These are phyloP conservation scores for Amborella trichopoda DNA, from an alignment of 164 flowering plant species.

Conservation along the genomic window DNA sequence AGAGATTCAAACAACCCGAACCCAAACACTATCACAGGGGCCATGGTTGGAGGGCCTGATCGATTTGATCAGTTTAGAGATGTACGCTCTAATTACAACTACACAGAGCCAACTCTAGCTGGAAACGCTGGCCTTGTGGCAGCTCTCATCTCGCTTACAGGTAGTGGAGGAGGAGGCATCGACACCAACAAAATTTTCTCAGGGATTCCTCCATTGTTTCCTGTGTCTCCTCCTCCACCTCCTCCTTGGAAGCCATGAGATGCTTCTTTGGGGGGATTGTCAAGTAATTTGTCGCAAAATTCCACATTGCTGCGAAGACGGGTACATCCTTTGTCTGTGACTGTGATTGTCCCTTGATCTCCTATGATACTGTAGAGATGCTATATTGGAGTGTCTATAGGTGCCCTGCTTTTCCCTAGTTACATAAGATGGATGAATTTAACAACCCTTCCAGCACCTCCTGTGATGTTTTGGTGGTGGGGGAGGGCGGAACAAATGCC, in stretches of 20 bases:
- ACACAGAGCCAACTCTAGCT: conserved; percentile 71
- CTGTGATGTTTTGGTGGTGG: too few relatives aligned
- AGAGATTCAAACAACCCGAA: conserved; percentile 32
- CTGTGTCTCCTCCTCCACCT: conserved; percentile 47
- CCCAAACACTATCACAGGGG: conserved; percentile 64
- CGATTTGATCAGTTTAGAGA: conserved; percentile 44
- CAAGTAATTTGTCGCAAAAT: too few relatives aligned
- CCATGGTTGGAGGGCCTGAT: conserved; percentile 93
- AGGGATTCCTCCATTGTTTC: conserved; percentile 50
- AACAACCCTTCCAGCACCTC: too few relatives aligned
- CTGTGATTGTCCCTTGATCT: too few relatives aligned
- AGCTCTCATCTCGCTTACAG: conserved; percentile 59
- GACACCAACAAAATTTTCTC: conserved; percentile 51
- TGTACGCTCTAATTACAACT: conserved; percentile 34
- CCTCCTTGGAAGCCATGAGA: conserved; percentile 57
- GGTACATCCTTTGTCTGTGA: too few relatives aligned
- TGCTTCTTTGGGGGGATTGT: too few relatives aligned
- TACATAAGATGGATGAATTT: too few relatives aligned
- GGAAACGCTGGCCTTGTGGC: conserved; percentile 88
- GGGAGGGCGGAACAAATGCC: too few relatives aligned
- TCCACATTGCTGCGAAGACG: too few relatives aligned
- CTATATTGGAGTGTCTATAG: too few relatives aligned
- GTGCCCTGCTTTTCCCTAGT: too few relatives aligned
- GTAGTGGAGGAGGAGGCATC: conserved; percentile 5
- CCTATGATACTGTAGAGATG: too few relatives aligned